Base-by-base conservation (phyloP, 371 early-diverging fungal genomes). In the Nosema muscidifuracis region DNA sequence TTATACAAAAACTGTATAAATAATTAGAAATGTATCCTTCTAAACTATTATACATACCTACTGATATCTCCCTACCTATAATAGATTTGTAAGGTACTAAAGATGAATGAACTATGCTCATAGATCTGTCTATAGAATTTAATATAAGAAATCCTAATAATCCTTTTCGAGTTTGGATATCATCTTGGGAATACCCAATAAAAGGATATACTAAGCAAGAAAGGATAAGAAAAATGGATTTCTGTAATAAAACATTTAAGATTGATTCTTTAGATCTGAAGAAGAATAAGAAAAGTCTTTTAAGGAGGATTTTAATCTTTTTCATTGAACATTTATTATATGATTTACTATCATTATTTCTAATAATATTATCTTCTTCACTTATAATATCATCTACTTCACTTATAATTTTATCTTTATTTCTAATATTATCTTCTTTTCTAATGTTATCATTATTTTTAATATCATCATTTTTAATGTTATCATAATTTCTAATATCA, bases 161-260 rank as follows among this genome's bases (percentile, higher is more conserved):
- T 16, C 85, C 85, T 44, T 77, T 26, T n/a, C 85, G 69, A 38
- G 77, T 82, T 71, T 83, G 85, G 2, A 85, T 78, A 12, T 82
- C 84, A 16, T 83, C 75, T 33, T 75, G 67, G 28, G 77, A 78
- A 33, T 69, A 61, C 9, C 58, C 75, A 1, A 84, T 64, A 18
- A 72, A 10, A 24, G 58, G 44, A 65, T 61, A 73, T 4, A 61
- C 31, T 31, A 62, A 36, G 9, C 64, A 72, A 51, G 76, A 26
- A 56, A 73, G 20, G 12, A 75, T 12, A 26, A 73, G 53, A 22
- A 79, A 40, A 55, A 76, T 42, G 0, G 77, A 26, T 12, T 60
- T 75, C 61, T 85, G 83, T 1, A 77, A 66, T 10, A 83, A 26
- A 4, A 80, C 63, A 2, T 78, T 82, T 18, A 69, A 63, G 36